Conservation (phyloP, 441 rosid genomes). For the Brassica hybrid region DNA sequence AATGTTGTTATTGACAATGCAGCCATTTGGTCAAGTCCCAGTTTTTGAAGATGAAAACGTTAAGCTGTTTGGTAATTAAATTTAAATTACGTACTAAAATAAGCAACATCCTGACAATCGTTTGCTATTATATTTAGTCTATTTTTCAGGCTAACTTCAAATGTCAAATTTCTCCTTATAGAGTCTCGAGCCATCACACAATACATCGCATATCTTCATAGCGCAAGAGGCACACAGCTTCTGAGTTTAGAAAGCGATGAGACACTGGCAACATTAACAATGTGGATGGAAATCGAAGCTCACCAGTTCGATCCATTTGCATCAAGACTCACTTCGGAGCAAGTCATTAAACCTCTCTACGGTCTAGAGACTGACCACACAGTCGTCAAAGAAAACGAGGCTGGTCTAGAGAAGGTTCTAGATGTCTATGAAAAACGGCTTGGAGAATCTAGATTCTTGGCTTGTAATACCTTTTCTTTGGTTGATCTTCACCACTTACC, state of each 20-base stretch:
- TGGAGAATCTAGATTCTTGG: slow-evolving; percentile 31
- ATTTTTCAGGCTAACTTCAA: not conserved
- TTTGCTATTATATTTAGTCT: not conserved
- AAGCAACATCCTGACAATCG: not conserved
- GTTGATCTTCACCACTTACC: slow-evolving; percentile 48
- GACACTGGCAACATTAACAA: slow-evolving; percentile 41
- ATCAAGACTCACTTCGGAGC: slow-evolving; percentile 40
- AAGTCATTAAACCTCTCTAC: slow-evolving; percentile 37
- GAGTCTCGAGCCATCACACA: slow-evolving; percentile 46
- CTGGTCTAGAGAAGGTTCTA: slow-evolving; percentile 37
- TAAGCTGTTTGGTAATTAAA: slow-evolving; percentile 43
- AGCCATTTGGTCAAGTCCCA: slow-evolving; percentile 58
- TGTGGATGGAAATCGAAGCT: slow-evolving; percentile 45
- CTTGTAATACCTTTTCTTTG: slow-evolving; percentile 31
- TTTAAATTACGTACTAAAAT: not conserved
- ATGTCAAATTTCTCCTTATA: not conserved
- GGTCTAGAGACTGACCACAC: slow-evolving; percentile 32
- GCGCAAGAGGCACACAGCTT: slow-evolving; percentile 41
- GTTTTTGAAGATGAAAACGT: slow-evolving; percentile 48
- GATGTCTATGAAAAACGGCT: slow-evolving; percentile 44
- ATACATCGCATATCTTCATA: slow-evolving; percentile 42
- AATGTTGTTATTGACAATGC: slow-evolving; percentile 16
- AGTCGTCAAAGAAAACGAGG: slow-evolving; percentile 33
- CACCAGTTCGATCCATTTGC: slow-evolving; percentile 43
- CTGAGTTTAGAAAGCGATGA: slow-evolving; percentile 29